These are phyloP conservation scores for Aspergillus eucalypticola DNA, from an alignment of 2,329 filamentous ascomycete genomes.

Conservation along the genomic window DNA sequence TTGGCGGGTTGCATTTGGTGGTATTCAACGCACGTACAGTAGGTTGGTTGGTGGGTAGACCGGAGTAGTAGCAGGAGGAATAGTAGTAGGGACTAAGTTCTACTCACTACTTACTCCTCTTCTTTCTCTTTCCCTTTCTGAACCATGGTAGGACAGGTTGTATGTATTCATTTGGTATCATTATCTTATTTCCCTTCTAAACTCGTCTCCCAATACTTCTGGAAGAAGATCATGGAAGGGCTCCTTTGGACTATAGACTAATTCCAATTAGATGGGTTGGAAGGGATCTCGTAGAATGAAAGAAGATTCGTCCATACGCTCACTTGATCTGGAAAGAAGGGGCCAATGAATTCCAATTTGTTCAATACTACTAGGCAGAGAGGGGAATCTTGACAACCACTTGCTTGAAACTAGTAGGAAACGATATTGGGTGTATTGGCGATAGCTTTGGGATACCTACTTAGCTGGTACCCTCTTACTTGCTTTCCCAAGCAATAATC, in stretches of 20 bases:
- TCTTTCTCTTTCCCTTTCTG: no score
- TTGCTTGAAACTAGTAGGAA: no score
- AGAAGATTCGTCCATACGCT: neutral
- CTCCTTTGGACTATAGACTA: neutral
- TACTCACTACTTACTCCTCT: neutral
- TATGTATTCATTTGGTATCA: neutral
- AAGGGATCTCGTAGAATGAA: neutral
- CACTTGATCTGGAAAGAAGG: neutral
- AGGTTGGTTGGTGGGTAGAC: neutral
- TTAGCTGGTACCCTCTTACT: no score
- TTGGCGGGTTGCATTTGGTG: neutral
- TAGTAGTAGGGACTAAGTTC: neutral
- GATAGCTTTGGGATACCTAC: no score
- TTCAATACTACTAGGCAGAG: no score
- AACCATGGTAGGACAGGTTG: no score
- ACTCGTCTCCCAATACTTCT: neutral
- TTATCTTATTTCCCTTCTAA: neutral
- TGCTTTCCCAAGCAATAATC: no score
- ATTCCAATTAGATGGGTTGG: neutral
- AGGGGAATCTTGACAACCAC: no score
- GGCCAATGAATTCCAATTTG: neutral
- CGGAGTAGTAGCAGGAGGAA: neutral
- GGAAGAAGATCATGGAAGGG: neutral
- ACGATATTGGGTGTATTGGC: no score
- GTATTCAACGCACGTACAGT: neutral